Evolutionary conservation across 1,139 yeast species (phyloP), one percentile per base, ranked within the genome.

Genomic region (Lodderomyces beijingensis): DNA sequence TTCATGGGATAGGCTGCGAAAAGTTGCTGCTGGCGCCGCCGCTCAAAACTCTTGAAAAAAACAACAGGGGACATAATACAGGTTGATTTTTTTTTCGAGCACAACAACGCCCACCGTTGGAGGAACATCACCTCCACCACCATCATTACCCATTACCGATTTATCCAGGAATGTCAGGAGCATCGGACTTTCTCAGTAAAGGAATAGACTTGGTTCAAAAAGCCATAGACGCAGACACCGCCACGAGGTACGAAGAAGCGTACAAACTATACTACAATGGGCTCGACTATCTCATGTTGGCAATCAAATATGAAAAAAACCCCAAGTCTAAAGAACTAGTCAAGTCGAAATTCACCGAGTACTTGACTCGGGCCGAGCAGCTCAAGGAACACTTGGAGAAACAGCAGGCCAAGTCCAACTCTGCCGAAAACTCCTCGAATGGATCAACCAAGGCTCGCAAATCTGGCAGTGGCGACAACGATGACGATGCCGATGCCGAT

Each of bases 171-270:
- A 57, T 57, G 62, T 55, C 62, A 9, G 58, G 60, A n/a, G 75
- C 84, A 20, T 75, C 84, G 10, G 97, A 91, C 55, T 89, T 91
- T 55, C 70, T 91, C 31, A 79, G 84, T 42, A 93, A 91, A 57
- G 99, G 97, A 14, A 88, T 91, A 21, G 96, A 88, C 44, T 71
- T 89, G 31, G 94, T 91, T 11, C 95, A 88, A 52, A 83, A 83
- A 58, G 98, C 98, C 16, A 88, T 93, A 37, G 96, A 89, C 53
- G 89, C 95, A 5, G 99, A 93, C 55, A 80, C 87, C 16, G 91
- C 89, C 19, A 84, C 93, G 30, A 72, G 83, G 44, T 91, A 89
- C 49, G 96, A 87, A 39, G 97, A 91, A 45, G 98, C 98, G 0
- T 91, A 91, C 57, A 85, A 87, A 40, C 74, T 87, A 31, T 93